These are phyloP conservation scores for Carallia pectinifolia DNA, from an alignment of 345 rosid species.

Conservation along the genomic window DNA sequence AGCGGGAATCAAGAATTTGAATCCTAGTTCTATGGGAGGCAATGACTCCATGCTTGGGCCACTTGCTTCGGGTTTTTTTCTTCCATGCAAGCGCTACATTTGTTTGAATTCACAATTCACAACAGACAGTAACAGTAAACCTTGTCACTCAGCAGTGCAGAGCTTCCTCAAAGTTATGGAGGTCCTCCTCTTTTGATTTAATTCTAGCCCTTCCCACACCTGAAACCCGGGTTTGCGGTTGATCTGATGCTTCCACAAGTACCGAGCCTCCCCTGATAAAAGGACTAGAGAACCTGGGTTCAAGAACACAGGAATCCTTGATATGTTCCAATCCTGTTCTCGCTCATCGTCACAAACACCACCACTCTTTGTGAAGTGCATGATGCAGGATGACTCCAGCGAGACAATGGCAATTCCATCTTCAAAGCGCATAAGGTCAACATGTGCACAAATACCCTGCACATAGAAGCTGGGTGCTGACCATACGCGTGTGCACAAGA, in stretches of 20 bases:
- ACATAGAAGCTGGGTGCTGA: neutral
- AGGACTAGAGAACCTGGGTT: conserved; percentile 76
- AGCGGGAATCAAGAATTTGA: too few species aligned
- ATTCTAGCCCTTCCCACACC: conserved; percentile 65
- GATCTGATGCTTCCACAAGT: conserved; percentile 86
- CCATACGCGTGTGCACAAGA: too few species aligned
- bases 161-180: conserved; percentile 83
- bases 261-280: conserved; percentile 83
- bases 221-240: conserved; percentile 86
- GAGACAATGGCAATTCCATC: conserved; percentile 89
- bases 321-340: conserved; percentile 5
- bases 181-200: conserved; percentile 61
- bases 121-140: neutral
- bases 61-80: too few species aligned
- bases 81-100: too few species aligned
- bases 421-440: conserved; percentile 84
- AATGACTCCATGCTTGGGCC: too few species aligned
- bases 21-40: too few species aligned
- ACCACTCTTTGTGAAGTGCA: conserved; percentile 59
- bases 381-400: conserved; percentile 76
- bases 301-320: conserved; percentile 53
- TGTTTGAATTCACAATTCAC: too few species aligned
- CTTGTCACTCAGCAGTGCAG: conserved; percentile 32
- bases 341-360: conserved; percentile 16
- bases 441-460: conserved; percentile 94